Conservation (phyloP, 2,329 filamentous ascomycete species). For the Diaporthe capsici region DNA sequence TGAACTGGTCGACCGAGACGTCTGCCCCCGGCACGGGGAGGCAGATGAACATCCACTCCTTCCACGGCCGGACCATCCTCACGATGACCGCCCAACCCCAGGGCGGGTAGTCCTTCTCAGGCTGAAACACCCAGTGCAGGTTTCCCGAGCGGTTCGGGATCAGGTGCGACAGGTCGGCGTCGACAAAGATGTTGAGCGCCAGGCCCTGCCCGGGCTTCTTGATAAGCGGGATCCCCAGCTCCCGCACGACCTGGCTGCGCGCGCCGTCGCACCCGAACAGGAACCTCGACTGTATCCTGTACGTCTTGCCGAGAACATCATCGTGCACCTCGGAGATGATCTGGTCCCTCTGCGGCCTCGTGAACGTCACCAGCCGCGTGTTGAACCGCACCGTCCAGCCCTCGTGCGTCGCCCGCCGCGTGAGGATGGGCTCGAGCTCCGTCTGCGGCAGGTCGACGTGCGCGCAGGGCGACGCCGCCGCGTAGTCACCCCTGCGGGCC, state of each 20-base stretch:
- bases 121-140: constrained; percentile 72
- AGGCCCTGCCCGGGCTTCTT: constrained; percentile 52
- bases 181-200: constrained; percentile 58
- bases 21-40: constrained; percentile 58
- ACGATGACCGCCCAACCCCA: constrained; percentile 66
- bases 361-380: constrained; percentile 55
- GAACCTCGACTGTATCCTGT: constrained; percentile 62
- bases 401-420: constrained; percentile 54
- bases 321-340: constrained; percentile 40
- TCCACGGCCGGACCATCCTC: constrained; percentile 75
- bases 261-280: constrained; percentile 70
- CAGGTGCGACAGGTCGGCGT: constrained; percentile 62
- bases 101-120: constrained; percentile 63
- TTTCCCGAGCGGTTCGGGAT: constrained; percentile 67
- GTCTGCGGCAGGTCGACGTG: constrained; percentile 64
- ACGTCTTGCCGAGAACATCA: constrained; percentile 1
- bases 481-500: constrained; percentile 60
- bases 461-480: constrained; percentile 58
- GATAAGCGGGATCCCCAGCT: constrained; percentile 54
- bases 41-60: constrained; percentile 73
- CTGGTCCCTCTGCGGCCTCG: constrained; percentile 42
- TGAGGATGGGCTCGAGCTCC: constrained; percentile 62
- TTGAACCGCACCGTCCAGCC: constrained; percentile 60
- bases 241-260: constrained; percentile 54
- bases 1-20: constrained; percentile 50